phyloP scores from a whole-genome alignment of 805 yeast species.

The Metschnikowia reukaufii region DNA sequence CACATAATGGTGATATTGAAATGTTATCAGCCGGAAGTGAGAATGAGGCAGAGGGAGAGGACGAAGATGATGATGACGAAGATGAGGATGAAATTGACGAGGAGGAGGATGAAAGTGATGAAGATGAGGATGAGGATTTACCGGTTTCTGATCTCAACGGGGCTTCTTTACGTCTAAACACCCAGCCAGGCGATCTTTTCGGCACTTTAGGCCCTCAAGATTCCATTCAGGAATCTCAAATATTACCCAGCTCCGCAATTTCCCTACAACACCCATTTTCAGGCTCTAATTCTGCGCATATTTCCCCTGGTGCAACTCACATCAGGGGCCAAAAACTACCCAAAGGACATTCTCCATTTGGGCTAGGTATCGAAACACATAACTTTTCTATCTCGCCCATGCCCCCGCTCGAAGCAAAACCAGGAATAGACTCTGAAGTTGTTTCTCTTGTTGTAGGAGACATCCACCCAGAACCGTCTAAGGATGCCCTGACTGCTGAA shows the following conservation, averaged over 20 bases:
- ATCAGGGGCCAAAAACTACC: background rate
- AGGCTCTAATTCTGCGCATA: constrained; percentile 1
- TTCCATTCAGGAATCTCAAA: constrained; percentile 1
- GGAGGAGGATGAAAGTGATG: constrained; percentile 28
- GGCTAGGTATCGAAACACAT: constrained; percentile 7
- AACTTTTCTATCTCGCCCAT: constrained; percentile 5
- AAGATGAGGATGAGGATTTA: constrained; percentile 30
- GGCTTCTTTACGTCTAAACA: constrained; percentile 16
- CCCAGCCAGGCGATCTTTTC: constrained; percentile 6
- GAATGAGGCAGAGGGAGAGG: constrained; percentile 2
- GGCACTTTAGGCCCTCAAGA: background rate
- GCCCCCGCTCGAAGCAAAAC: background rate
- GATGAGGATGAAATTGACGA: constrained; percentile 14
- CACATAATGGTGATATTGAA: background rate
- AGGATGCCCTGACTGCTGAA: background rate
- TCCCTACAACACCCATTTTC: background rate
- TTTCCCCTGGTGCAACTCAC: constrained; percentile 4
- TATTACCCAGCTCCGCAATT: background rate
- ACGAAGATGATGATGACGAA: constrained; percentile 15
- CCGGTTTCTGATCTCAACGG: constrained; percentile 10
- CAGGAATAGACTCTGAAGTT: background rate
- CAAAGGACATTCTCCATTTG: constrained; percentile 10
- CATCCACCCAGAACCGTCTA: background rate
- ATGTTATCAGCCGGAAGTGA: background rate
- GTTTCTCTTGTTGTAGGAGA: background rate